A percentile compares a stretch with the other conserved stretches of the same genome.
Evolutionary conservation across 2,329 filamentous ascomycete genomes (phyloP).

Genomic region (Parastagonospora nodorum): DNA sequence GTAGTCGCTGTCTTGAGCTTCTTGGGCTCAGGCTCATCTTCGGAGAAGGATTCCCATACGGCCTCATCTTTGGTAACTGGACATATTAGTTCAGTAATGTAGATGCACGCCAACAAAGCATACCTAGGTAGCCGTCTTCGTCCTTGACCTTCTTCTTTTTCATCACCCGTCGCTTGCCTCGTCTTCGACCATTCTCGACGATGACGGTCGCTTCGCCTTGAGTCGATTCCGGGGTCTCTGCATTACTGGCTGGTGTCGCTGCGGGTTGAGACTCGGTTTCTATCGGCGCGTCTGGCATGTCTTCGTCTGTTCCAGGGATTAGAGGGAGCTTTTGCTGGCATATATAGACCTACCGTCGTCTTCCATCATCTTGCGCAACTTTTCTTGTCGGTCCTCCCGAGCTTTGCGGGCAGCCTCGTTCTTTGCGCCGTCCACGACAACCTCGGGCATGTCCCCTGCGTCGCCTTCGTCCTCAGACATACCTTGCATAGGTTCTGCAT

Average conservation of each 20-base stretch:
- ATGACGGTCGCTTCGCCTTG: constrained; percentile 50
- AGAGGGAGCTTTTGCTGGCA: background rate
- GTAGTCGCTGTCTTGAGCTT: constrained; percentile 56
- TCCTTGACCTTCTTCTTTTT: constrained; percentile 88
- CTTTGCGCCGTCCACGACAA: constrained; percentile 40
- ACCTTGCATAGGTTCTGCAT: constrained; percentile 57
- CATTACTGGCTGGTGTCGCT: constrained; percentile 22
- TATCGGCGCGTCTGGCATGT: constrained; percentile 61
- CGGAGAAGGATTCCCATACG: constrained; percentile 91
- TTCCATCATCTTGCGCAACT: constrained; percentile 77
- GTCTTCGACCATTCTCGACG: constrained; percentile 67
- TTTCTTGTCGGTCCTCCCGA: constrained; percentile 68
- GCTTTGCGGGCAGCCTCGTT: constrained; percentile 45
- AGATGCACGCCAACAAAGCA: constrained; percentile 36
- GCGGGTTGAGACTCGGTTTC: constrained; percentile 48
- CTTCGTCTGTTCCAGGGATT: constrained; percentile 53
- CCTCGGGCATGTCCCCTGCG: constrained; percentile 33
- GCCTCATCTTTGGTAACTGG: constrained; percentile 83
- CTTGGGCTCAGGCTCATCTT: constrained; percentile 73
- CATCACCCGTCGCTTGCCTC: constrained; percentile 79
- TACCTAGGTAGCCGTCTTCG: constrained; percentile 87
- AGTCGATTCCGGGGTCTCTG: constrained; percentile 20
- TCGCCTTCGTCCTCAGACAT: constrained; percentile 54
- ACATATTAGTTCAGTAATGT: constrained; percentile 14
- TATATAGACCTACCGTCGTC: constrained; percentile 56